Base-by-base conservation (phyloP, 202 grass and related monocot species). In the Dendrocalamus latiflorus region DNA sequence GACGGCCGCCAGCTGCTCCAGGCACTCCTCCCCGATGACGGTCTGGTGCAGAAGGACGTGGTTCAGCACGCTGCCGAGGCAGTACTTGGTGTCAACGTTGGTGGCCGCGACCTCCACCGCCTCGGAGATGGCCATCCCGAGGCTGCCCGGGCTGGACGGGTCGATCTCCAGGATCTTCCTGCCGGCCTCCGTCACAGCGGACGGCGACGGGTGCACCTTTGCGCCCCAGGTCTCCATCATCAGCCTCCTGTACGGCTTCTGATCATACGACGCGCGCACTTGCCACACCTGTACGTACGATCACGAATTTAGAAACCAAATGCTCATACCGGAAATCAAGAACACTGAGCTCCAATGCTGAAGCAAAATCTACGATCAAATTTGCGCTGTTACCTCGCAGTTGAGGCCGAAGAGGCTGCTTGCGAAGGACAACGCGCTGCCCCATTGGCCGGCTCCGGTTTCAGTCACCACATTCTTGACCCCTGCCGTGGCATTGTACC, bases 141-240 rank as follows among this genome's bases (percentile, higher is more conserved):
- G 88, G 81, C 95, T 98, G 55, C 95, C 95, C 6, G 95, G 92
- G 76, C 90, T 93, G 21, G 16, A 41, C n/a, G 92, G 95, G 74
- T 95, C 83, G 0, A 76, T 71, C 45, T 76, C 81, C 8, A 98
- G 82, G 59, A 95, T 85, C 75, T 17, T 88, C 88, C 6, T 83
- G 20, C 92, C 95, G 5, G 90, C 67, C 83, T 87, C 77, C 18
- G 95, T 98, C 70, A 83, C 58, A 8, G 37, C 1, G 15, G 95
- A 98, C 16, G 95, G 95, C 16, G 95, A 98, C 20, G 95, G 77
- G 83, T 95, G 89, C 37, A 98, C 95, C 84, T 75, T 90, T 11
- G 95, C 95, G 47, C 95, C 95, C 95, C 95, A 98, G 20, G 95
- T 98, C 77, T 98, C 90, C 95, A 95, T 98, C 95, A 98, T 91